These are phyloP conservation scores for Cudoniella acicularis DNA, from an alignment of 495 filamentous ascomycete species.

Conservation along the genomic window DNA sequence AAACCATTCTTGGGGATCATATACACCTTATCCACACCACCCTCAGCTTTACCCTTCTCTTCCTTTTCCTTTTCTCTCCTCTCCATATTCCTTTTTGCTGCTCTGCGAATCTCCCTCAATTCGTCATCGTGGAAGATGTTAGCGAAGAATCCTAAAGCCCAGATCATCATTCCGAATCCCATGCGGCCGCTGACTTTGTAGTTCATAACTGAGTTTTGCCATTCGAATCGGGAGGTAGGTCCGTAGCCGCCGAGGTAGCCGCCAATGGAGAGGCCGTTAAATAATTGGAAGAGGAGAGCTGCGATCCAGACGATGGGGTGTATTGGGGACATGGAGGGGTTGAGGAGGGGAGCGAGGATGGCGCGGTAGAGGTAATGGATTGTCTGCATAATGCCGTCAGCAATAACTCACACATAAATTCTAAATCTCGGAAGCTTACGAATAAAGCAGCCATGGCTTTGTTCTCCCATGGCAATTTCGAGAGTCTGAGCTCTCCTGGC, in stretches of 20 bases:
- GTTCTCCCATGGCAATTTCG: slow-evolving; percentile 61
- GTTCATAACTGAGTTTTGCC: slow-evolving; percentile 35
- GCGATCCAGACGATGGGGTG: slow-evolving; percentile 58
- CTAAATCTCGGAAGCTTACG: slow-evolving; percentile 32
- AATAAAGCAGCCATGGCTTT: slow-evolving; percentile 62
- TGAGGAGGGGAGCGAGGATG: slow-evolving; percentile 72
- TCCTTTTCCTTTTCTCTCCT: slow-evolving; percentile 30
- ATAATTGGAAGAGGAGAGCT: slow-evolving; percentile 68
- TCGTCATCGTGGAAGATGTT: slow-evolving; percentile 85
- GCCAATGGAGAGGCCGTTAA: slow-evolving; percentile 72
- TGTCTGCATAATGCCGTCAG: slow-evolving; percentile 28
- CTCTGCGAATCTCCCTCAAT: slow-evolving; percentile 69
- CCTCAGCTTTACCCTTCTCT: slow-evolving; percentile 33
- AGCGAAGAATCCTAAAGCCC: slow-evolving; percentile 64
- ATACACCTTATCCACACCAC: slow-evolving; percentile 75
- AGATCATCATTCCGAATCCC: slow-evolving; percentile 52
- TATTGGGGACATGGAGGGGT: slow-evolving; percentile 88
- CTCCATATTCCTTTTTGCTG: slow-evolving; percentile 47
- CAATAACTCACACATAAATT: slow-evolving; percentile 24
- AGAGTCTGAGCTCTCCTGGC: slow-evolving; percentile 47
- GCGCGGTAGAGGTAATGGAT: slow-evolving; percentile 90
- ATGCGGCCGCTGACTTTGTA: slow-evolving; percentile 16
- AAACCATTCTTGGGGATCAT: slow-evolving; percentile 79
- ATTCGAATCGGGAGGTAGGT: slow-evolving; percentile 54
- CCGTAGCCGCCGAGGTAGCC: slow-evolving; percentile 80